Base-by-base conservation (phyloP, 2,329 filamentous ascomycete species). In the Colletotrichum godetiae region DNA sequence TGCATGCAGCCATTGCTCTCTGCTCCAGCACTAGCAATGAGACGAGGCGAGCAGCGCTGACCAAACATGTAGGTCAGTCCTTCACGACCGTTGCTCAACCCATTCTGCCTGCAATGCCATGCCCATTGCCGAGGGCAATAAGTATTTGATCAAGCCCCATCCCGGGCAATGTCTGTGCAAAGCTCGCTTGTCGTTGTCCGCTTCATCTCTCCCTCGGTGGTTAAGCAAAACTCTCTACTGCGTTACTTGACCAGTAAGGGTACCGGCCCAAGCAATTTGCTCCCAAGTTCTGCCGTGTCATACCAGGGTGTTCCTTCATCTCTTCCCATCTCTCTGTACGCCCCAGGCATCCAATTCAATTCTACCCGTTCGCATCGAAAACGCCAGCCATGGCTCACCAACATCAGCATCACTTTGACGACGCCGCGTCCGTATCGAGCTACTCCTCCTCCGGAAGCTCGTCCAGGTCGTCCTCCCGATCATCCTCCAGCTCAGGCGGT, bases 1-100 rank as follows among this genome's bases (percentile, higher is more conserved):
- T 67, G 53, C 59, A 61, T 71, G 59, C 42, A 19, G 37, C 12
- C 42, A 46, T 56, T 65, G 61, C 49, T 58, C 15, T 42, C 37
- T 64, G 29, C n/a, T 53, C 62, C 53, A 53, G 66, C 31, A 33
- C 66, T 19, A 27, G 56, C 55, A 57, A 37, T 52, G 67, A 63
- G 62, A 74, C 70, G 73, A 74, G 73, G 73, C 73, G 73, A 70
- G 71, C 73, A 62, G 42, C 53, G 29, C 61, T 37, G 24, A 55
- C 61, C 57, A 74, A 27, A 29, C 31, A 27, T 49, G 37, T 60
- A 27, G 35, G 37, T 60, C 27, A 22, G 35, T 72, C 49, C 31
- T 33, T 72, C 67, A 46, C 57, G 62, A 49, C 56, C 31, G 35
- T 49, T 49, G 68, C 62, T 72, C 62, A 62, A 58, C 49, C 49